A percentile compares a stretch with the other conserved stretches of the same genome.
phyloP scores from a whole-genome alignment of 2,329 filamentous ascomycete species.

The Biscogniauxia mediterranea region DNA sequence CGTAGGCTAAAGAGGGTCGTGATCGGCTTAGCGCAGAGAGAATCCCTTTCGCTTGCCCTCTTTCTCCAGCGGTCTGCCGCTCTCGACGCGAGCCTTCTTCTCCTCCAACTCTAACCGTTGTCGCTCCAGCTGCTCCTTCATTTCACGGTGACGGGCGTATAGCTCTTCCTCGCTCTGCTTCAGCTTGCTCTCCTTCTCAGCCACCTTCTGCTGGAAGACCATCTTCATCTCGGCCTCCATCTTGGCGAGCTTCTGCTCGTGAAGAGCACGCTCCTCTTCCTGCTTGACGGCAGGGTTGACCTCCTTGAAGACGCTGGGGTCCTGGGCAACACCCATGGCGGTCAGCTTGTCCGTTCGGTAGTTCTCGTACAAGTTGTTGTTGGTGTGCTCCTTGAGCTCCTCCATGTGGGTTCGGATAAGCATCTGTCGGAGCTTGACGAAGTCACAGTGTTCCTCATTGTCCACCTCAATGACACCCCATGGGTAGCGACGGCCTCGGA shows the following conservation, averaged over 20 bases:
- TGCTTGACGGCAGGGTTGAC: conserved; percentile 99
- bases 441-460: conserved; percentile 99
- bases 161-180: conserved; percentile 99
- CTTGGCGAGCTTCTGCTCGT: conserved; percentile 99
- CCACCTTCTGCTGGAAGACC: conserved; percentile 99
- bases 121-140: conserved; percentile 98
- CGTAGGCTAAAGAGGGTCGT: conserved; percentile 37
- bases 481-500: conserved; percentile 92
- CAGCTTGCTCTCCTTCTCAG: conserved; percentile 99
- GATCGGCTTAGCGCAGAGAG: conserved; percentile 77
- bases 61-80: conserved; percentile 92
- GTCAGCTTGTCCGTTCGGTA: conserved; percentile 99
- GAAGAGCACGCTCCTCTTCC: conserved; percentile 94
- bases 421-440: conserved; percentile 99
- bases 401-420: conserved; percentile 99
- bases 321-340: conserved; percentile 96
- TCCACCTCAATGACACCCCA: conserved; percentile 99
- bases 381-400: conserved; percentile 99
- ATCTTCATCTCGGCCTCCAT: conserved; percentile 99
- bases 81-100: conserved; percentile 96
- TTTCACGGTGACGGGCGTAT: conserved; percentile 96
- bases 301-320: conserved; percentile 99
- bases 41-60: conserved; percentile 99
- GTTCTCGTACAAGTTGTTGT: conserved; percentile 98
- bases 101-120: conserved; percentile 95